phyloP scores from a whole-genome alignment of 768 basidiomycete genomes.

The Lactarius tabidus region DNA sequence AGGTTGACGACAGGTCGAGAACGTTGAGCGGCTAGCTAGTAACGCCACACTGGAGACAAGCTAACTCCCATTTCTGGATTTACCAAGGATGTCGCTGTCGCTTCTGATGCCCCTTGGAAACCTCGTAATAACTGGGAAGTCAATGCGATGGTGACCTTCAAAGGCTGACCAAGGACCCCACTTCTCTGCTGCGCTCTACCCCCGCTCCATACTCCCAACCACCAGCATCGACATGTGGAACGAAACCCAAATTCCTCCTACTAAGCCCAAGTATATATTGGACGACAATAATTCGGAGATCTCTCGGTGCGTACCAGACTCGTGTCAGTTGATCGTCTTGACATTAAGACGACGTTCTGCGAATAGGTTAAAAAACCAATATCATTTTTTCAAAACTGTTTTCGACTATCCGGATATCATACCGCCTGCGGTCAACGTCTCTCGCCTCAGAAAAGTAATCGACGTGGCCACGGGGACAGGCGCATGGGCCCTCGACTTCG shows the following conservation, averaged over 20 bases:
- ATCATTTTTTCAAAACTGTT: not conserved
- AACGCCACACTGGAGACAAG: too few species aligned
- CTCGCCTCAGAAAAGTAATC: conserved; percentile 1
- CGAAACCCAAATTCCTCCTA: not conserved
- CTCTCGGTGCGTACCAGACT: not conserved
- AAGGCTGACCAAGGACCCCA: too few species aligned
- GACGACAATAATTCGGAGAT: not conserved
- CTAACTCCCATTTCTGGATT: too few species aligned
- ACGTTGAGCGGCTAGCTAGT: too few species aligned
- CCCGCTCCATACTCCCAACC: not conserved
- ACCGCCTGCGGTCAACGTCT: not conserved
- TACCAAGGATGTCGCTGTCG: too few species aligned
- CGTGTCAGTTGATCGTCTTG: not conserved
- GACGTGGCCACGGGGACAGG: conserved; percentile 6
- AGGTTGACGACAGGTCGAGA: too few species aligned
- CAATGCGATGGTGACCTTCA: too few species aligned
- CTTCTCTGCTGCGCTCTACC: not conserved
- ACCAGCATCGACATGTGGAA: not conserved
- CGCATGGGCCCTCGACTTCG: conserved; percentile 7
- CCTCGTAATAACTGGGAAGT: too few species aligned
- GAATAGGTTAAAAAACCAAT: not conserved
- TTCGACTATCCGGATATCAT: not conserved
- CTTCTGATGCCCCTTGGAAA: too few species aligned
- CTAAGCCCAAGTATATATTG: not conserved
- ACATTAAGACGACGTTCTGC: not conserved